Evolutionary conservation across 176 grass and related monocot species (phyloP), one percentile per base, ranked within the genome.

Genomic region (Elaeis guineensis): DNA sequence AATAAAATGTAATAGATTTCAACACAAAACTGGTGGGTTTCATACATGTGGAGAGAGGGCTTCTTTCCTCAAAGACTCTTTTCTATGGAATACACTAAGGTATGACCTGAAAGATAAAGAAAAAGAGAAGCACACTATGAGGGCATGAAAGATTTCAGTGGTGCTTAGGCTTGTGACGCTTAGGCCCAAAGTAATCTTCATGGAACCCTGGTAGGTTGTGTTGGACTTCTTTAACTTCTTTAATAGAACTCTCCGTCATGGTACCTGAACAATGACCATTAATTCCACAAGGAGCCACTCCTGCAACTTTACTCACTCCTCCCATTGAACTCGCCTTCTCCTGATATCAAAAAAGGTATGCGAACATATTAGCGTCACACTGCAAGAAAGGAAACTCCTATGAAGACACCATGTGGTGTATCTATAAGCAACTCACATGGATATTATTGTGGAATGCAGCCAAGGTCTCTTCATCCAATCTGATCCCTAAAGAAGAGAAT

Each of bases 141-240:
- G 55, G 56, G 66, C 50, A 48, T 52, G 70, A 53, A 19, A 24
- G 65, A 28, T 57, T 25, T 67, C 71, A 89, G 50, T 82, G 79
- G 77, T 86, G 82, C 51, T 80, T 83, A 80, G 78, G 78, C 49
- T 82, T 22, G 57, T 82, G 72, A 59, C 67, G 62, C 49, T 59
- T 70, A 39, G 67, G 70, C 55, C 70, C 64, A 64, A 68, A 89
- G 62, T 84, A 84, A 81, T 89, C 81, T 54, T 89, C 86, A 74
- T 89, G 80, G 71, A 89, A 84, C 66, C 50, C 74, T 48, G 77
- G 77, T 16, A 61, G 66, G 25, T 50, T 66, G 53, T 74, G 74
- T 24, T 62, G 64, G 69, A 57, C 61, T 14, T 78, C 65, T 52
- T 18, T 80, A 80, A 66, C 73, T 75, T 74, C 51, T 49, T 4